Conservation (phyloP, 108 stramenopile genomes). For the Seminavis robusta region DNA sequence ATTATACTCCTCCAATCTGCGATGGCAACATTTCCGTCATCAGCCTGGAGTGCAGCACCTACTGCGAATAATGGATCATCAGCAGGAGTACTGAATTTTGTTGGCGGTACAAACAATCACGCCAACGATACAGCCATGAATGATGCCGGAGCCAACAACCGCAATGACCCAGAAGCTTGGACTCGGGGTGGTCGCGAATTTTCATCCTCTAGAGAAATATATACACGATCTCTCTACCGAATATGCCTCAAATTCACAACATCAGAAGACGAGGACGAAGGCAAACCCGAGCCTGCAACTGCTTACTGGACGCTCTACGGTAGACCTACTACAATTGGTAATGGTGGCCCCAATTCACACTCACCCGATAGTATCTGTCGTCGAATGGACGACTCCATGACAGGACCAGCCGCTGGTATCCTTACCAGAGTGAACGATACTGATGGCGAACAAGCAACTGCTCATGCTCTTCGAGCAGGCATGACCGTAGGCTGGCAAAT, state of each 20-base stretch:
- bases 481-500: conserved; percentile 89
- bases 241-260: conserved; percentile 90
- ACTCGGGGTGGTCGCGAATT: conserved; percentile 80
- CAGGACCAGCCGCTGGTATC: conserved; percentile 79
- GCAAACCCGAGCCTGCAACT: conserved; percentile 88
- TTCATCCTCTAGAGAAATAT: conserved; percentile 73
- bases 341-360: conserved; percentile 67
- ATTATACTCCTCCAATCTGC: no score
- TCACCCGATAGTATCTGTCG: conserved; percentile 85
- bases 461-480: conserved; percentile 59
- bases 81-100: conserved; percentile 21
- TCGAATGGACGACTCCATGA: conserved; percentile 88
- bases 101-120: conserved; percentile 18
- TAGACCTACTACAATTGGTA: conserved; percentile 79
- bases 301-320: conserved; percentile 88
- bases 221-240: conserved; percentile 75
- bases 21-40: no score
- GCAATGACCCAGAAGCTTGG: conserved; percentile 59
- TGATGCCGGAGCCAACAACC: neutral
- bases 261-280: conserved; percentile 89
- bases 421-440: conserved; percentile 61
- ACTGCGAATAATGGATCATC: no score
- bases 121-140: neutral
- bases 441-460: conserved; percentile 81
- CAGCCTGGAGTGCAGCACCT: no score